These are phyloP conservation scores for Fusarium redolens DNA, from an alignment of 2,329 filamentous ascomycete genomes.

Conservation along the genomic window DNA sequence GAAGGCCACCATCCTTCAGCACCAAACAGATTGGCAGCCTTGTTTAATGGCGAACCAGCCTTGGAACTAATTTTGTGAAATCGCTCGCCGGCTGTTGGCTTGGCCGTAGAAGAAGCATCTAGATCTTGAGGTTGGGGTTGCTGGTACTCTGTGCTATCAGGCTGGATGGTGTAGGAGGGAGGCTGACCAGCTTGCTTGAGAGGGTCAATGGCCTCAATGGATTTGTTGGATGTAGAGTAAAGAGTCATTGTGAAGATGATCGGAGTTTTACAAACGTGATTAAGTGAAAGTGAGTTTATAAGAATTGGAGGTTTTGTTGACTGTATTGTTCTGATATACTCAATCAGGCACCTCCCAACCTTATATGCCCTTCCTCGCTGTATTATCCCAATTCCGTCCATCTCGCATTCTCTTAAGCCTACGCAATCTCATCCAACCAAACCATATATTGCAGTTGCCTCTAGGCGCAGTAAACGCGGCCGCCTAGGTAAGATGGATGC, in stretches of 20 bases:
- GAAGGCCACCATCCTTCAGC: slow-evolving; percentile 83
- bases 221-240: slow-evolving; percentile 26
- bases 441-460: not conserved
- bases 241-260: slow-evolving; percentile 22
- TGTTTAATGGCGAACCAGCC: slow-evolving; percentile 74
- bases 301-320: not conserved
- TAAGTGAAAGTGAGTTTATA: not conserved
- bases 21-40: slow-evolving; percentile 74
- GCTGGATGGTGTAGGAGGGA: slow-evolving; percentile 33
- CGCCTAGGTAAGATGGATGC: slow-evolving; percentile 10
- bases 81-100: slow-evolving; percentile 61
- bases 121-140: slow-evolving; percentile 10
- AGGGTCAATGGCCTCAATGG: slow-evolving; percentile 34
- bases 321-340: not conserved
- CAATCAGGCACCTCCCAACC: not conserved
- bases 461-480: slow-evolving; percentile 12
- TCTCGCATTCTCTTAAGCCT: slow-evolving; percentile 29
- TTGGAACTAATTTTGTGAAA: slow-evolving; percentile 76
- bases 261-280: fast-evolving
- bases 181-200: slow-evolving; percentile 39
- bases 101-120: slow-evolving; percentile 21
- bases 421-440: slow-evolving; percentile 23
- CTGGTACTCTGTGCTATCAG: slow-evolving; percentile 13
- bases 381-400: not conserved
- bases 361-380: slow-evolving; percentile 31